Conservation (phyloP, 257 asterid genomes). For the Sherardia arvensis region DNA sequence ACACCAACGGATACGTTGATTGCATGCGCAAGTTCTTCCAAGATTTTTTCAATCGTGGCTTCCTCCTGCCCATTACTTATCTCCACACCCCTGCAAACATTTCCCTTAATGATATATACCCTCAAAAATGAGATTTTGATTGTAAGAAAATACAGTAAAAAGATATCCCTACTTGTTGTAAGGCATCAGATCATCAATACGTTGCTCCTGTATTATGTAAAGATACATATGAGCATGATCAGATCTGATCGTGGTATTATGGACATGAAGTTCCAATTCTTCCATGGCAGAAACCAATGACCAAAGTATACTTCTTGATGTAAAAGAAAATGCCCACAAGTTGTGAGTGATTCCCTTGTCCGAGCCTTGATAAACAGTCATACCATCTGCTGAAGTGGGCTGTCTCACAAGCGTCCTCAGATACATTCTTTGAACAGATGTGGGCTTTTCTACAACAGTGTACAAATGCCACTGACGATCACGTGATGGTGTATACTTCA, state of each 20-base stretch:
- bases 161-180: constrained; percentile 55
- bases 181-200: constrained; percentile 73
- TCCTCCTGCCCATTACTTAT: constrained; percentile 46
- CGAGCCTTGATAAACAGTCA: constrained; percentile 46
- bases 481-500: constrained; percentile 85
- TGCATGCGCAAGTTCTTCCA: constrained; percentile 63
- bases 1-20: constrained; percentile 71
- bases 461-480: constrained; percentile 99
- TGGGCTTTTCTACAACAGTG: constrained; percentile 71
- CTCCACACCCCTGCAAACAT: constrained; percentile 50
- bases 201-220: constrained; percentile 77
- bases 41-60: constrained; percentile 54
- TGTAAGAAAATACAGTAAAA: background rate
- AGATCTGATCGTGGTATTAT: constrained; percentile 66
- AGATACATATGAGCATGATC: constrained; percentile 98
- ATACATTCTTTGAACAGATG: constrained; percentile 66
- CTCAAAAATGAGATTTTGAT: background rate
- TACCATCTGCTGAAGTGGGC: constrained; percentile 72
- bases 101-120: constrained; percentile 10
- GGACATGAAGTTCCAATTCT: constrained; percentile 94
- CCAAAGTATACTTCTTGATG: constrained; percentile 89
- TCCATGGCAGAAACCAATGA: constrained; percentile 87
- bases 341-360: constrained; percentile 46
- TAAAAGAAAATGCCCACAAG: constrained; percentile 60
- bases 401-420: constrained; percentile 94